Evolutionary conservation across 495 filamentous ascomycete genomes (phyloP).

Genomic region (Parathielavia hyrcaniae): DNA sequence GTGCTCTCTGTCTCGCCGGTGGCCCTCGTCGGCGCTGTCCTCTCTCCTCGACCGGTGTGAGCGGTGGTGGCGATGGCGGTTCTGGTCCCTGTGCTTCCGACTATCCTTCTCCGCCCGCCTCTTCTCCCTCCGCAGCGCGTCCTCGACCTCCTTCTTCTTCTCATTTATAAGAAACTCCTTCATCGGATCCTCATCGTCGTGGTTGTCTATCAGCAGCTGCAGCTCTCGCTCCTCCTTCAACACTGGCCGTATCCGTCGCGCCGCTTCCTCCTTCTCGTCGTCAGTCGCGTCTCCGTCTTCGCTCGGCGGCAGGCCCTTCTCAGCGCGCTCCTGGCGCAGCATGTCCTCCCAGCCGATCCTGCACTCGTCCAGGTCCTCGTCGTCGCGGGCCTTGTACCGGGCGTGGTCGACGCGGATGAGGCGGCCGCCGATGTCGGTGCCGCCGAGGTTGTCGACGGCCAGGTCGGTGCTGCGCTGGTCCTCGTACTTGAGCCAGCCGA

Average conservation of each 20-base stretch:
- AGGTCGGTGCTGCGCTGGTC: constrained; percentile 94
- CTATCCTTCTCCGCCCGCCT: constrained; percentile 34
- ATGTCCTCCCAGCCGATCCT: constrained; percentile 44
- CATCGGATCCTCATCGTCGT: constrained; percentile 97
- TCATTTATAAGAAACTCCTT: constrained; percentile 80
- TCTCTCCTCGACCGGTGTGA: constrained; percentile 27
- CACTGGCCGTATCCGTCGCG: constrained; percentile 38
- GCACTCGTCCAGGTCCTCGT: constrained; percentile 65
- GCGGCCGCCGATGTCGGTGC: constrained; percentile 73
- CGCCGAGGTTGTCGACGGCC: constrained; percentile 91
- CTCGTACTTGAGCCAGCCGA: constrained; percentile 95
- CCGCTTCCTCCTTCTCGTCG: constrained; percentile 33
- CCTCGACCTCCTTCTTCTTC: constrained; percentile 80
- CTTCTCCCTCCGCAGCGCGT: constrained; percentile 54
- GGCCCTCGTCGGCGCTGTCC: constrained; percentile 13
- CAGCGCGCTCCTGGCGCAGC: constrained; percentile 35
- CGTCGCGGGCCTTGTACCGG: constrained; percentile 80
- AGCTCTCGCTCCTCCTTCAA: constrained; percentile 67
- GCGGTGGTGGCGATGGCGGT: constrained; percentile 26
- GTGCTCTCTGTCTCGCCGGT: constrained; percentile 7
- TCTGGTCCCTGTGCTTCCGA: constrained; percentile 19
- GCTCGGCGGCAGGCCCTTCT: constrained; percentile 36
- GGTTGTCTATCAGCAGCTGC: constrained; percentile 62
- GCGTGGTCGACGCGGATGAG: constrained; percentile 86
- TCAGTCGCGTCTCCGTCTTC: constrained; percentile 35